Evolutionary conservation across 1,284 basidiomycete species (phyloP), one percentile per base, ranked within the genome.

Genomic region (Blastosporella zonata): DNA sequence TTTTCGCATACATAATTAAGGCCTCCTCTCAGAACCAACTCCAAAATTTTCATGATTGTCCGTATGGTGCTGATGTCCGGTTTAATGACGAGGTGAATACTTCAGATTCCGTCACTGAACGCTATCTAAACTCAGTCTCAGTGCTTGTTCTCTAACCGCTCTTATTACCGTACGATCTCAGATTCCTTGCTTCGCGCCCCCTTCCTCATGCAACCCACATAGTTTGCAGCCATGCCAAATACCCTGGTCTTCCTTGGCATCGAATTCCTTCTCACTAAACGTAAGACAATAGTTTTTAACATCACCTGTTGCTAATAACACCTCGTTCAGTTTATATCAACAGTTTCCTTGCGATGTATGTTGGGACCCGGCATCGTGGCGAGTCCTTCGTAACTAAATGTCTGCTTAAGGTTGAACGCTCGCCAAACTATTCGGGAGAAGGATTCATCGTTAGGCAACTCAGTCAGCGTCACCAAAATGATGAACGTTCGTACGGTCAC

Each of bases 211-310:
- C n/a, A 28, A 13, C 33, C 22, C 8, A 12, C 23, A 28, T 47
- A 59, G 60, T 62, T 55, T 29, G 54, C 42, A 8, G 21, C 42
- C n/a, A 57, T 62, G 60, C 61, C 60, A 2, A 46, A 55, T 33
- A 62, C 46, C 7, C 52, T 64, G 3, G 55, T 64, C 3, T 64
- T 62, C 49, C 53, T 63, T 2, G 59, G 59, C 13, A 54, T 63
- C 25, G 52, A 56, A 46, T 58, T 62, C 27, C 44, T 60, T 13
- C 50, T 60, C 15, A 56, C 60, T 6, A 61, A 62, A 55, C 34
- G 61, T 61, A 43, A 21, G 53, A 23, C 22, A 12, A 6, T n/a
- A 25, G 22, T 29, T 13, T 21, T 17, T 17, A 22, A 2, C 41
- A 10, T 22, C 21, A 5, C 6, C 12, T 18, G 25, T 15, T 15